Evolutionary conservation across 1,139 yeast species (phyloP).

Genomic region (Suhomyces terraborum): DNA sequence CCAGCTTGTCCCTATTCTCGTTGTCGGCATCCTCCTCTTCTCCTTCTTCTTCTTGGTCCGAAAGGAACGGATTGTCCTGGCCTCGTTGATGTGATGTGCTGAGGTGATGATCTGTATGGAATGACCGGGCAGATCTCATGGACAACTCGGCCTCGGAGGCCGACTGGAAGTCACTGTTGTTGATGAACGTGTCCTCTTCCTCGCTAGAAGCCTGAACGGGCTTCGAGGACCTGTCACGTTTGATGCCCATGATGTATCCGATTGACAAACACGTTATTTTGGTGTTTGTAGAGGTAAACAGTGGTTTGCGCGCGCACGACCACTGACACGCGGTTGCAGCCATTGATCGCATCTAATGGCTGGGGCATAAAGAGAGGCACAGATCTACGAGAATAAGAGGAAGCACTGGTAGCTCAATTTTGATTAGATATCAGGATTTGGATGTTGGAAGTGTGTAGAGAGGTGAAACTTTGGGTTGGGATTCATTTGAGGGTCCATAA

Average conservation of each 20-base stretch:
- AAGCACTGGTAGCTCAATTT: no score
- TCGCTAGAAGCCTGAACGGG: conserved; percentile 14
- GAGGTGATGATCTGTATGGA: neutral
- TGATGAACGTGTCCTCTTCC: conserved; percentile 34
- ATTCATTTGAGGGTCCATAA: no score
- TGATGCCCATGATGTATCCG: conserved; percentile 15
- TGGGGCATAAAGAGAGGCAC: neutral
- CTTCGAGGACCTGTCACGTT: conserved; percentile 17
- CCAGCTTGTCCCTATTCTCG: neutral
- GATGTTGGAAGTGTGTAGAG: no score
- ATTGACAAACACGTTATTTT: conserved; percentile 6
- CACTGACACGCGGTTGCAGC: conserved; percentile 12
- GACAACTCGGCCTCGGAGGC: conserved; percentile 9
- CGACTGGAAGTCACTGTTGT: conserved; percentile 38
- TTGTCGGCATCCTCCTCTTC: neutral
- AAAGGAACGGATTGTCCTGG: conserved; percentile 7
- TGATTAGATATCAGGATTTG: no score
- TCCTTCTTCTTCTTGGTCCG: conserved; percentile 2
- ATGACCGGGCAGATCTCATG: neutral
- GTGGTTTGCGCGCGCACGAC: conserved; percentile 7
- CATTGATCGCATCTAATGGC: conserved; percentile 3
- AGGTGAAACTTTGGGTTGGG: no score
- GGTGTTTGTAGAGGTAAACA: conserved; percentile 9
- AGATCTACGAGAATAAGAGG: neutral
- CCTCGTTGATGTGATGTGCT: conserved; percentile 3